Evolutionary conservation across 83 land plant genomes (phyloP), one percentile per base, ranked within the genome.

Genomic region (Picea abies): DNA sequence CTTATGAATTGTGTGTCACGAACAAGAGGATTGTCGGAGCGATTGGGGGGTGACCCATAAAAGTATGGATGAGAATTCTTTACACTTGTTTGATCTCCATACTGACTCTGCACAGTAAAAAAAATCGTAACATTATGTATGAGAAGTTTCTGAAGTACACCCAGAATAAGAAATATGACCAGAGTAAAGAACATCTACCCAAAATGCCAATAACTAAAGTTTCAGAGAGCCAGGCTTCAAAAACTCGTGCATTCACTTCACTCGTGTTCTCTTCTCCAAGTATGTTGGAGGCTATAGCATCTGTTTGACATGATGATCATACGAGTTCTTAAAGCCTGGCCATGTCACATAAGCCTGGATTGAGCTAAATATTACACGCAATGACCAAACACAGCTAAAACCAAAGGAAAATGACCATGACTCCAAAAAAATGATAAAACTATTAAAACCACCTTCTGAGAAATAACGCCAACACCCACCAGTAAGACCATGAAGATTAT

Each of bases 11-110:
- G n/a, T 8, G 23, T 58, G 72, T 82, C 84, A 20, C 80, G 80
- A 66, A 85, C 76, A 49, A 85, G 44, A 64, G 87, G 87, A 64
- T 85, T 85, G 80, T 77, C 71, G n/a, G 87, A 49, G 1, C 87
- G 87, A 26, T 47, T 60, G 4, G 84, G 84, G 23, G 87, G 87
- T 66, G 87, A 85, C 52, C 87, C 84, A 69, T 37, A 76, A 83
- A 81, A 82, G 37, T 62, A 85, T 56, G 63, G 79, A 26, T 41
- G 20, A 29, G 63, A 60, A 23, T 58, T 78, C 3, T 78, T 78
- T 58, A 78, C 79, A 78, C 9, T 78, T 78, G 79, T 25, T 60
- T 78, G 79, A 78, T 78, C 9, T 78, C 63, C 79, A 78, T 7
- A 78, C 19, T 15, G 63, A 58, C 10, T 58, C 79, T 78, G 39